Evolutionary conservation across 2,329 filamentous ascomycete species (phyloP), one percentile per base, ranked within the genome.

Genomic region (Phyllosticta ampelicida): DNA sequence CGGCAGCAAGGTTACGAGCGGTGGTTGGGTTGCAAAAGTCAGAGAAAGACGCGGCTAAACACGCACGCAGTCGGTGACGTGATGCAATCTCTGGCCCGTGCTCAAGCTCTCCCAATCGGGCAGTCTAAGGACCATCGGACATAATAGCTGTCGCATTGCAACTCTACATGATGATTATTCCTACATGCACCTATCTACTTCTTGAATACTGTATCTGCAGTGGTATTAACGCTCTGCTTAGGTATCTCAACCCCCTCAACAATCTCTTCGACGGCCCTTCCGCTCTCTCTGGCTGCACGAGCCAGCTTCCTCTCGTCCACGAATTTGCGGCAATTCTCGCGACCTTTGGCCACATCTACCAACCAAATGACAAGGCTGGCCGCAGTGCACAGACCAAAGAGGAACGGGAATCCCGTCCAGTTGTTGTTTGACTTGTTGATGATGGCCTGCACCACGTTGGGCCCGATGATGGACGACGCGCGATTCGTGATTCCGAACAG

Each of bases 401-500:
- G 16, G 30, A 60, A 60, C 1, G 58, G 54, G 16, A 60, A 60
- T 8, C 58, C 55, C n/a, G 57, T 36, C 58, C 54, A 82, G 56
- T 80, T 80, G 64, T 86, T 80, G 1, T 70, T 76, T 5, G 76
- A 77, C 0, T 80, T 80, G 65, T 87, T 84, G 58, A 87, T 86
- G 60, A 87, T 87, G 5, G 84, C 85, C 61, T 79, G 82, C 59
- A 80, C 83, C n/a, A 88, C 83, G 23, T 87, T 72, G 0, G 85
- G 85, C 0, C 85, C 85, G 58, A 87, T 86, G 63, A 86, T 87
- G 0, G 79, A 82, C 8, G 79, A 83, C 0, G 84, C 84, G 70
- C 87, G 87, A 51, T 84, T 84, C 26, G 86, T 80, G 63, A 87
- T 85, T 61, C 79, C 83, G 70, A 87, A 87, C 1, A 87, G 70